Percentiles rank a stretch among this genome's conserved stretches.
Conservation (phyloP, 306 rosid species). For the Vigna trinervia region DNA sequence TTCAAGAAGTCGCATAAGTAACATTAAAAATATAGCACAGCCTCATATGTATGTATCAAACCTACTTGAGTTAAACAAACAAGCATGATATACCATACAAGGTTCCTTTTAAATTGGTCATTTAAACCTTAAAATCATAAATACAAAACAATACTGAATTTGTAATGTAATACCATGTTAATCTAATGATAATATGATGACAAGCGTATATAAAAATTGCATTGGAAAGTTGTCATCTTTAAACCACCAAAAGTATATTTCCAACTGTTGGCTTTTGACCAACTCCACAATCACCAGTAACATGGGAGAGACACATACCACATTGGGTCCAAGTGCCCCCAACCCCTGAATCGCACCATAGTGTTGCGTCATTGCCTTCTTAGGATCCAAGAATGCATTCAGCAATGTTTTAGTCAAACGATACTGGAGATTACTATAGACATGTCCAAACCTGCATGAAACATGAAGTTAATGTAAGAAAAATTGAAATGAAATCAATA, state of each 20-base stretch:
- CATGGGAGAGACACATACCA: slow-evolving; percentile 61
- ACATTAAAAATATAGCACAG: slow-evolving; percentile 38
- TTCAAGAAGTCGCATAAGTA: background rate
- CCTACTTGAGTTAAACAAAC: slow-evolving; percentile 24
- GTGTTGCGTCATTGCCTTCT: slow-evolving; percentile 80
- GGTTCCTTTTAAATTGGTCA: background rate
- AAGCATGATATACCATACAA: slow-evolving; percentile 1
- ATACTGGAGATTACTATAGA: slow-evolving; percentile 79
- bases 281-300: slow-evolving; percentile 33
- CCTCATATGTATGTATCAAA: slow-evolving; percentile 19
- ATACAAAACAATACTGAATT: slow-evolving; percentile 4
- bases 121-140: slow-evolving; percentile 5
- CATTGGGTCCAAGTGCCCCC: slow-evolving; percentile 75
- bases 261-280: background rate
- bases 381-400: slow-evolving; percentile 89
- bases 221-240: slow-evolving; percentile 2
- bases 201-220: background rate
- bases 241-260: background rate
- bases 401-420: slow-evolving; percentile 80
- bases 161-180: slow-evolving; percentile 17
- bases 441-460: slow-evolving; percentile 78
- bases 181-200: slow-evolving; percentile 14
- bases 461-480: slow-evolving; percentile 14
- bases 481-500: background rate
- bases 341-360: slow-evolving; percentile 91